Evolutionary conservation across 169 alveolate species (phyloP).

Genomic region (Plasmodium gallinaceum): DNA sequence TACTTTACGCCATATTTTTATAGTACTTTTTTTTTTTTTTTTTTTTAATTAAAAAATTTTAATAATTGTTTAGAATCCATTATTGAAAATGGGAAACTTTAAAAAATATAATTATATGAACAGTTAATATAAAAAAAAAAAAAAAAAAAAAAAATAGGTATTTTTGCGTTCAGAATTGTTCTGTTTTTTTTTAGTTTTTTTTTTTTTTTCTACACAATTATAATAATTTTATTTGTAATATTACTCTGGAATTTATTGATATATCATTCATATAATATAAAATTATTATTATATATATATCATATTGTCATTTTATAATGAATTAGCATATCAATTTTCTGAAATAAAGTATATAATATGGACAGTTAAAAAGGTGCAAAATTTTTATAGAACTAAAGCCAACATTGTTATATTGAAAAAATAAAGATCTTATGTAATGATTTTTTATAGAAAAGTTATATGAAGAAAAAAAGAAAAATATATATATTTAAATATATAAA

Average conservation of each 20-base stretch:
- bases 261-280: no score
- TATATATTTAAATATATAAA: no score
- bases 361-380: neutral
- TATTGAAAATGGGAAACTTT: constrained; percentile 13
- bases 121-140: constrained; percentile 13
- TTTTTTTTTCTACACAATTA: constrained; percentile 10
- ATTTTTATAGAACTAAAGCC: constrained; percentile 15
- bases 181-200: constrained; percentile 13
- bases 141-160: constrained; percentile 13
- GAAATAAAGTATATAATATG: neutral
- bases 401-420: constrained; percentile 5
- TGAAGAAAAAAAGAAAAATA: no score
- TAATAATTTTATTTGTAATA: constrained; percentile 10
- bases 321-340: no score
- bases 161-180: constrained; percentile 34
- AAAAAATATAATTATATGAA: constrained; percentile 13
- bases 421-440: no score
- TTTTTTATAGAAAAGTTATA: no score
- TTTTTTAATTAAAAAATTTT: constrained; percentile 13
- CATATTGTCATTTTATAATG: no score
- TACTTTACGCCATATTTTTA: neutral
- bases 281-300: no score
- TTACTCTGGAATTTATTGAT: neutral
- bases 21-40: neutral
- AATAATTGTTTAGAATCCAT: constrained; percentile 14